Evolutionary conservation across 305 asterid genomes (phyloP), one percentile per base, ranked within the genome.

Genomic region (Fraxinus xanthoxyloides): DNA sequence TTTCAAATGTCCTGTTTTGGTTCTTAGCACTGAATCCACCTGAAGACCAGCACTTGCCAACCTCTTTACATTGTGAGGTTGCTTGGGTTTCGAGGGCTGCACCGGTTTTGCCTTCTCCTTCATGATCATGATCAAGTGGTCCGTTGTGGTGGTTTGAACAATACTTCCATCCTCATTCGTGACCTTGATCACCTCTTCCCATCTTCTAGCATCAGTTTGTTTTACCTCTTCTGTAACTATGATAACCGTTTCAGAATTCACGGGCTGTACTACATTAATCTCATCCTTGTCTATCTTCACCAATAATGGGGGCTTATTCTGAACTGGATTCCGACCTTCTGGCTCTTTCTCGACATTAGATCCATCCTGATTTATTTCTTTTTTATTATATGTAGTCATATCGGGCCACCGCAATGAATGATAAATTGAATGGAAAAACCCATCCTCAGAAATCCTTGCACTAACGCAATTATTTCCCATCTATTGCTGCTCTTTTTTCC

Each of bases 391-490:
- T 24, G 77, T 81, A 38, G 61, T 48, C 75, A 70, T 85, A 2
- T 87, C 90, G 0, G 91, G 93, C 36, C 90, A 87, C 95, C 95
- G 89, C 61, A 92, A 79, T 74, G 89, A 87, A 15, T 81, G 92
- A 21, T 93, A 89, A 77, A 94, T 84, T 15, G 95, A 81, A 63
- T 79, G 87, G 65, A 93, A 84, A 65, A 90, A 75, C 13, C 91
- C 89, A 80, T 85, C 92, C 48, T 87, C 88, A 0, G 91, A 84
- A 19, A 87, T 84, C 85, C 86, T 92, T 56, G 92, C 92, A 23
- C 88, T 87, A 77, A 89, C 92, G 72, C 97, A 94, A 85, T 83
- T 89, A 84, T 94, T 93, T 74, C 98, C 98, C 97, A 93, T 93
- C 63, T 28, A 28, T 28, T 28, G 31, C 31, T 28, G 31, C 31